Conservation (phyloP, 352 stramenopile genomes). For the Pythium rhizo-oryzae region DNA sequence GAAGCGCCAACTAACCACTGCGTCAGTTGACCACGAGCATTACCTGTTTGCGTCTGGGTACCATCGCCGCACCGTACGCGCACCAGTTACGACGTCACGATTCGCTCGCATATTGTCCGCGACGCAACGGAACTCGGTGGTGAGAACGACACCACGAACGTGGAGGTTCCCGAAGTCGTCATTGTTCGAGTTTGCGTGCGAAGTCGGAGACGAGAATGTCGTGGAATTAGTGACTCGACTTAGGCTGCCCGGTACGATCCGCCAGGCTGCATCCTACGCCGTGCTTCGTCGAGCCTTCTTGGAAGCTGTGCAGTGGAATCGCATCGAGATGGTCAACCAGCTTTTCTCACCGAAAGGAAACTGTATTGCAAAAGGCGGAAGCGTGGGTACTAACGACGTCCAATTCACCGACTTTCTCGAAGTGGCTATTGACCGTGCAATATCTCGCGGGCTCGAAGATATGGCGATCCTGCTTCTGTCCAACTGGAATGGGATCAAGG, state of each 20-base stretch:
- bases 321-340: conserved; percentile 45
- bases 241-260: conserved; percentile 16
- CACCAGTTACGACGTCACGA: background rate
- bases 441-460: conserved; percentile 58
- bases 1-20: conserved; percentile 36
- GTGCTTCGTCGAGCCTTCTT: conserved; percentile 60
- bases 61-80: conserved; percentile 33
- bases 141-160: conserved; percentile 21
- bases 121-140: background rate
- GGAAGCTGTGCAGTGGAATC: conserved; percentile 62
- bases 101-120: conserved; percentile 5
- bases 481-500: conserved; percentile 52
- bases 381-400: conserved; percentile 1
- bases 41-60: conserved; percentile 47
- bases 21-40: conserved; percentile 36
- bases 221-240: conserved; percentile 19
- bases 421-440: conserved; percentile 51
- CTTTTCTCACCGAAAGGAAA: conserved; percentile 27
- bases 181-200: conserved; percentile 33
- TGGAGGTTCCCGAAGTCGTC: conserved; percentile 32
- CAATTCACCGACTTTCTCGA: conserved; percentile 61
- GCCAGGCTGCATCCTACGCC: conserved; percentile 33
- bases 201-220: conserved; percentile 28
- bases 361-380: background rate
- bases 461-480: conserved; percentile 60